These are phyloP conservation scores for Naganishia albida DNA, from an alignment of 1,284 basidiomycete genomes.

Conservation along the genomic window DNA sequence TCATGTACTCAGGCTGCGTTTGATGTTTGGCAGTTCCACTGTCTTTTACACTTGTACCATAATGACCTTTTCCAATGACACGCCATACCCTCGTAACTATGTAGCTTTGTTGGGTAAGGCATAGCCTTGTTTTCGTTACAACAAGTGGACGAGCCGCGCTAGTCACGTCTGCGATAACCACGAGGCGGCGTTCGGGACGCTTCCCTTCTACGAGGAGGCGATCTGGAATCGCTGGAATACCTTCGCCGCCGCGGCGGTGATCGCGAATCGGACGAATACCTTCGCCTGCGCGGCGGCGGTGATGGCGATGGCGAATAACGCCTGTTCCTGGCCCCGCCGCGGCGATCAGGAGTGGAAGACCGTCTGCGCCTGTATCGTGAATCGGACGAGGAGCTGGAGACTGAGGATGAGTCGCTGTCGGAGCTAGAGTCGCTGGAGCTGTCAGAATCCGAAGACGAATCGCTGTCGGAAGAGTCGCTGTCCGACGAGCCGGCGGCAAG, in stretches of 20 bases:
- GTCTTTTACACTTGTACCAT: background rate
- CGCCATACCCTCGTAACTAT: background rate
- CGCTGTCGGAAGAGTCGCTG: constrained; percentile 48
- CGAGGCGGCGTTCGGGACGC: constrained; percentile 34
- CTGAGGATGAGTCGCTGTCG: constrained; percentile 40
- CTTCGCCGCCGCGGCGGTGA: constrained; percentile 34
- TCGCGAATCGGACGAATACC: constrained; percentile 32
- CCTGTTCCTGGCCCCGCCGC: constrained; percentile 35
- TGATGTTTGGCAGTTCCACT: background rate
- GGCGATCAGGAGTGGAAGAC: constrained; percentile 32
- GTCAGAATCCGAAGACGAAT: constrained; percentile 39
- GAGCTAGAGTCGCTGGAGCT: constrained; percentile 54
- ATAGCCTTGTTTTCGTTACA: constrained; percentile 1
- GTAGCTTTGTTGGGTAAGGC: background rate
- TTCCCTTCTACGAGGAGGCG: constrained; percentile 36
- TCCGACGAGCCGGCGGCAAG: constrained; percentile 59
- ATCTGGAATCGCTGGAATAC: constrained; percentile 25
- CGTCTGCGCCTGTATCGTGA: constrained; percentile 37
- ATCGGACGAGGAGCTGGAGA: constrained; percentile 38
- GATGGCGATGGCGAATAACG: constrained; percentile 30
- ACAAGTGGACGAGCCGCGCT: background rate
- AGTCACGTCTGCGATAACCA: constrained; percentile 26
- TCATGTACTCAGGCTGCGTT: constrained; percentile 10
- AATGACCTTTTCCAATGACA: constrained; percentile 2
- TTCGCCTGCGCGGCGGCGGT: constrained; percentile 35